Evolutionary conservation across 805 yeast genomes (phyloP).

Genomic region (Ogataea philodendri): DNA sequence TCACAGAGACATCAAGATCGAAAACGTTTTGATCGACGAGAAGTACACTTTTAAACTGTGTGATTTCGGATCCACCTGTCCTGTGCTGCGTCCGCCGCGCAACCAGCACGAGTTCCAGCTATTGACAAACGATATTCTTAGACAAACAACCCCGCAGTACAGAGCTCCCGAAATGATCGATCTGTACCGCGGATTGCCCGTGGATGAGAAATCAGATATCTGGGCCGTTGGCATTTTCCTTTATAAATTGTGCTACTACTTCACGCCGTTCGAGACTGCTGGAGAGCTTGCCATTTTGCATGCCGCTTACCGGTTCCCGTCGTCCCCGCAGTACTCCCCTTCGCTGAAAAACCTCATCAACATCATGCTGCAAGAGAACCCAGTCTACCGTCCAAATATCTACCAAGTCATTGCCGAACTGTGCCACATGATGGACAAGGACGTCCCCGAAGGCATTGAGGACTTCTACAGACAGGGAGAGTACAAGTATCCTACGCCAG

Average conservation of each 20-base stretch:
- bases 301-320: slow-evolving; percentile 77
- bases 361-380: slow-evolving; percentile 80
- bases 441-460: slow-evolving; percentile 36
- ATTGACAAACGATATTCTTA: slow-evolving; percentile 80
- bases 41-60: slow-evolving; percentile 73
- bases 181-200: slow-evolving; percentile 74
- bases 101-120: slow-evolving; percentile 69
- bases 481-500: slow-evolving; percentile 29
- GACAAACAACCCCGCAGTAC: slow-evolving; percentile 94
- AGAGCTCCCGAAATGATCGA: slow-evolving; percentile 97
- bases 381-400: slow-evolving; percentile 78
- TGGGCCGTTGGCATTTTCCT: slow-evolving; percentile 96
- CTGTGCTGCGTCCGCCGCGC: slow-evolving; percentile 69
- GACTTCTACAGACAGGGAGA: slow-evolving; percentile 35
- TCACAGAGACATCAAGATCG: slow-evolving; percentile 93
- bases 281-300: slow-evolving; percentile 83
- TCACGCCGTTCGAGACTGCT: slow-evolving; percentile 91
- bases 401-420: slow-evolving; percentile 72
- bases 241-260: slow-evolving; percentile 86
- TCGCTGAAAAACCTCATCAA: slow-evolving; percentile 72
- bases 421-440: slow-evolving; percentile 56
- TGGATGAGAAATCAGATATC: slow-evolving; percentile 88
- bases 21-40: slow-evolving; percentile 81
- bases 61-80: slow-evolving; percentile 89
- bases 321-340: slow-evolving; percentile 64